Percentiles rank a stretch among this genome's conserved stretches.
phyloP scores from a whole-genome alignment of 1,139 yeast species.

The Suhomyces anneliseae region DNA sequence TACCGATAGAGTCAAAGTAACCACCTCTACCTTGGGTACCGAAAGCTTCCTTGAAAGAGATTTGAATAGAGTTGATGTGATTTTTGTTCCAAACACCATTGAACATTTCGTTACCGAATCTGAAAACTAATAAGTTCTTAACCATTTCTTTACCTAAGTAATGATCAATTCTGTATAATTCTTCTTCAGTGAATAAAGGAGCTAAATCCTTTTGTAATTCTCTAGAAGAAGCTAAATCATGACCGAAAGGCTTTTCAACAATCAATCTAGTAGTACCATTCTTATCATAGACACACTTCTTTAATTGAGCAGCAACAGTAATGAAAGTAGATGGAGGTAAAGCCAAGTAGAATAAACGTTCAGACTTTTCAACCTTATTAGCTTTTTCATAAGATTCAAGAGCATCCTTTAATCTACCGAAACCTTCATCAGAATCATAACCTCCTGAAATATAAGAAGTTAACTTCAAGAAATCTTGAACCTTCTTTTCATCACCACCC shows the following conservation, averaged over 20 bases:
- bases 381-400: slow-evolving; percentile 61
- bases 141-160: slow-evolving; percentile 98
- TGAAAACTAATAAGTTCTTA: slow-evolving; percentile 80
- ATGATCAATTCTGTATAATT: slow-evolving; percentile 93
- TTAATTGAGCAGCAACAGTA: slow-evolving; percentile 71
- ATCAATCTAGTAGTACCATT: slow-evolving; percentile 78
- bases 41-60: slow-evolving; percentile 91
- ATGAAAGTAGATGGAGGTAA: slow-evolving; percentile 93
- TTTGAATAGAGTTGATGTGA: slow-evolving; percentile 76
- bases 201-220: slow-evolving; percentile 74
- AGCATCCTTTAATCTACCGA: slow-evolving; percentile 50
- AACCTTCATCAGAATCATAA: slow-evolving; percentile 80
- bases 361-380: slow-evolving; percentile 48
- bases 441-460: slow-evolving; percentile 73
- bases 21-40: slow-evolving; percentile 99
- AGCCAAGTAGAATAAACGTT: slow-evolving; percentile 87
- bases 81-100: slow-evolving; percentile 85
- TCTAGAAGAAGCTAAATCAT: slow-evolving; percentile 76
- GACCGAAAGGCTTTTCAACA: slow-evolving; percentile 97
- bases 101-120: slow-evolving; percentile 87
- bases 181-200: slow-evolving; percentile 88
- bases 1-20: slow-evolving; percentile 92
- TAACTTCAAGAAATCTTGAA: slow-evolving; percentile 63
- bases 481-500: slow-evolving; percentile 49
- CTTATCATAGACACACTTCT: slow-evolving; percentile 59